These are phyloP conservation scores for Globisporangium okanoganense DNA, from an alignment of 352 stramenopile species.

Conservation along the genomic window DNA sequence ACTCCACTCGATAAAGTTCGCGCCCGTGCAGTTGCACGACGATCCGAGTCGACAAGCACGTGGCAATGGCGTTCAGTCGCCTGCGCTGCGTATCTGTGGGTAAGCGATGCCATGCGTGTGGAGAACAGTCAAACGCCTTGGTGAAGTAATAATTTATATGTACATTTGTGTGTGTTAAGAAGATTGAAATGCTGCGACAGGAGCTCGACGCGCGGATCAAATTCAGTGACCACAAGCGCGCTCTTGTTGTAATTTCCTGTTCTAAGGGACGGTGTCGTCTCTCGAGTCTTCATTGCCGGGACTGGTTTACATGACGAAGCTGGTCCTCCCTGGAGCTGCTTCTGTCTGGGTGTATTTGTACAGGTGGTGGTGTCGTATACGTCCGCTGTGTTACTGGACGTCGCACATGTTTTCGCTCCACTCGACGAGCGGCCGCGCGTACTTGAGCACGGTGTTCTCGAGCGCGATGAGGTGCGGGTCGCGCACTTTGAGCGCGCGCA, in stretches of 20 bases:
- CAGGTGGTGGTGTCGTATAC: background rate
- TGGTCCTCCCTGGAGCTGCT: background rate
- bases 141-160: no score
- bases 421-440: background rate
- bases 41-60: background rate
- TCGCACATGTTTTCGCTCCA: slow-evolving; percentile 8
- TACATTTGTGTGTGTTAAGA: no score
- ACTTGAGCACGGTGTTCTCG: slow-evolving; percentile 69
- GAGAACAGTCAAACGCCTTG: no score
- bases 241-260: slow-evolving; percentile 3
- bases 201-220: background rate
- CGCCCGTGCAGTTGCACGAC: background rate
- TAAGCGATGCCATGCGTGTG: background rate
- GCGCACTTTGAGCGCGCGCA: slow-evolving; percentile 68
- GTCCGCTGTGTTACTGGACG: background rate
- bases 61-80: background rate
- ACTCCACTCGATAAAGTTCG: background rate
- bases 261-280: background rate
- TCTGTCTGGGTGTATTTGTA: background rate
- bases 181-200: no score
- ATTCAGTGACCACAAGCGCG: slow-evolving; percentile 1
- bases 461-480: slow-evolving; percentile 75
- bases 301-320: slow-evolving; percentile 3
- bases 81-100: background rate
- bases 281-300: background rate